These are phyloP conservation scores for Torulaspora globosa DNA, from an alignment of 1,139 yeast genomes.

Conservation along the genomic window DNA sequence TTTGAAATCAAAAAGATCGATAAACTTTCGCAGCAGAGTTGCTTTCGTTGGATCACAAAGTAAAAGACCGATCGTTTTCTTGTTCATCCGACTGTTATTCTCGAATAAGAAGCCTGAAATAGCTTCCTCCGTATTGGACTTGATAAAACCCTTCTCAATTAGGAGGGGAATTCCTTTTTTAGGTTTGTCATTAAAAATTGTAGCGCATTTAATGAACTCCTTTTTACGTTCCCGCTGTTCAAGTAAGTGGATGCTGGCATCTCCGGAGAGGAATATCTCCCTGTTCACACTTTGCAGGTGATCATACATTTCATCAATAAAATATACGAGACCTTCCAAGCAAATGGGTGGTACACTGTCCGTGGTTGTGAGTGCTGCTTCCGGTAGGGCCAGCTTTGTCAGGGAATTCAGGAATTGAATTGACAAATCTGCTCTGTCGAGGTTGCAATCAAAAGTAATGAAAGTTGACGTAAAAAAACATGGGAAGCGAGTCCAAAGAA, in stretches of 20 bases:
- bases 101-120: conserved; percentile 73
- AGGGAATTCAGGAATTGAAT: conserved; percentile 63
- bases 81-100: conserved; percentile 78
- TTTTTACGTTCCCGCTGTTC: conserved; percentile 56
- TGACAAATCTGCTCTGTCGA: conserved; percentile 81
- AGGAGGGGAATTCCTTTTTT: conserved; percentile 65
- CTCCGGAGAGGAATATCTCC: conserved; percentile 18
- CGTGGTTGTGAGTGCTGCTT: conserved; percentile 69
- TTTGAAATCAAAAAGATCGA: conserved; percentile 67
- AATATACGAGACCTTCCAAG: conserved; percentile 76
- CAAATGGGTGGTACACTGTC: conserved; percentile 92
- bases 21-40: conserved; percentile 58
- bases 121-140: conserved; percentile 52
- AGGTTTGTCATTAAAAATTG: conserved; percentile 72
- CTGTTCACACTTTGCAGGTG: conserved; percentile 43
- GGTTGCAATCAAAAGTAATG: conserved; percentile 85
- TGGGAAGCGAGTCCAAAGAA: conserved; percentile 81
- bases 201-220: conserved; percentile 70
- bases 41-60: conserved; percentile 72
- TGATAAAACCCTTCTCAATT: conserved; percentile 60
- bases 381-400: conserved; percentile 74
- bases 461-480: conserved; percentile 71
- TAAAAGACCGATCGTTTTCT: conserved; percentile 80
- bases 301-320: conserved; percentile 62
- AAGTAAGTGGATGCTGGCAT: conserved; percentile 23